Evolutionary conservation across 148 eudicot species (phyloP), one percentile per base, ranked within the genome.

Genomic region (Vaccinium macrocarpon): DNA sequence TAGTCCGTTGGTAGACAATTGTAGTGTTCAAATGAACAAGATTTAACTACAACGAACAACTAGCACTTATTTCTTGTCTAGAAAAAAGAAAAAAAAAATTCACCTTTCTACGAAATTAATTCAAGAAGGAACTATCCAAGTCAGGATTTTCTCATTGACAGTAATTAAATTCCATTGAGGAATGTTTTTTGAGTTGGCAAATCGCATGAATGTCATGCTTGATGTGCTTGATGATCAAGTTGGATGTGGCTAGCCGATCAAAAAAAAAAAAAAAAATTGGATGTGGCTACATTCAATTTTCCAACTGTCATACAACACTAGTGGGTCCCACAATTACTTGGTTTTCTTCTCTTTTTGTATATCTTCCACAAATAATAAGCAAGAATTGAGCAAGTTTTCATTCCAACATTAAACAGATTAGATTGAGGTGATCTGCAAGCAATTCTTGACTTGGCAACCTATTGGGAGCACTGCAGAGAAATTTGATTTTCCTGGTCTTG

Each of bases 101-200:
- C 13, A 52, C 12, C 55, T 52, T 51, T 5, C 42, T 68, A 27
- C 29, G 32, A 68, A 68, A 29, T 13, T 27, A 68, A 27, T 14
- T 27, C 18, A 68, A 10, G 68, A 61, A 23, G 15, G 71, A 23
- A 23, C 18, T 13, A 68, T 27, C 42, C 42, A 29, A 68, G 42
- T 68, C 16, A 68, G 42, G 18, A 68, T 27, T 27, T 27, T 68
- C 38, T 0, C 12, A 12, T 29, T 13, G 18, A 68, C 29, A 3
- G 42, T 68, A 38, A 27, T 23, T 25, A 27, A 68, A 27, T 68
- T 68, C 8, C 42, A 29, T 5, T 68, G 73, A 68, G 73, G 73
- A 68, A 68, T 68, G 42, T 68, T 68, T 68, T 29, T 68, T 68
- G 73, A 68, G 73, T 27, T 68, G 35, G 38, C 73, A 68, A 68